Percentiles rank a stretch among this genome's conserved stretches.
Conservation (phyloP, 805 yeast species). For the Metschnikowia matae region DNA sequence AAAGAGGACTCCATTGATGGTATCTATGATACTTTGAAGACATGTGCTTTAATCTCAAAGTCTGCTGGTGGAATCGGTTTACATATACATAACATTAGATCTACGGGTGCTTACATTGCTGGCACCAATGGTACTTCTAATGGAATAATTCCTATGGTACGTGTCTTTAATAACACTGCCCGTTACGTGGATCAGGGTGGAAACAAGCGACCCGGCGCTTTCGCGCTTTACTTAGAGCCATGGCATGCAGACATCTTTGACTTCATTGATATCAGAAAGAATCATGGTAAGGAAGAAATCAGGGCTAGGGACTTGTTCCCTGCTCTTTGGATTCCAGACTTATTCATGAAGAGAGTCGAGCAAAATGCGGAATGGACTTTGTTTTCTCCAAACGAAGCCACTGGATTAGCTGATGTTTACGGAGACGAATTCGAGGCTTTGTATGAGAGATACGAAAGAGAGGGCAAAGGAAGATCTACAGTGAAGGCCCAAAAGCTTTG, state of each 20-base stretch:
- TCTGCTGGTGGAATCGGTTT: conserved; percentile 63
- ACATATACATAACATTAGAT: conserved; percentile 56
- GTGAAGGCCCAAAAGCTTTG: conserved; percentile 59
- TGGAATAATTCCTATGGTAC: conserved; percentile 59
- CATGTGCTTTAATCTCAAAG: conserved; percentile 59
- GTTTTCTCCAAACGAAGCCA: conserved; percentile 57
- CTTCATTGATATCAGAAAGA: conserved; percentile 55
- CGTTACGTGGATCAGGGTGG: conserved; percentile 66
- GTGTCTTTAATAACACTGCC: conserved; percentile 61
- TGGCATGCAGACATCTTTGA: conserved; percentile 62
- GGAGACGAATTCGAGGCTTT: conserved; percentile 54
- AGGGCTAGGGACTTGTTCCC: conserved; percentile 62
- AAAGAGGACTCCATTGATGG: conserved; percentile 62
- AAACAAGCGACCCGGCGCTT: conserved; percentile 62
- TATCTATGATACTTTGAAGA: conserved; percentile 56
- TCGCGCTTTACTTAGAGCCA: conserved; percentile 58
- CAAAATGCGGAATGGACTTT: conserved; percentile 53
- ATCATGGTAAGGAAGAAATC: conserved; percentile 61
- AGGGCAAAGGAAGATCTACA: conserved; percentile 46
- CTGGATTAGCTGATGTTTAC: conserved; percentile 51
- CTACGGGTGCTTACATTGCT: conserved; percentile 58
- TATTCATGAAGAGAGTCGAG: conserved; percentile 60
- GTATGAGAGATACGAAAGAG: conserved; percentile 49
- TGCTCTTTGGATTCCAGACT: conserved; percentile 60
- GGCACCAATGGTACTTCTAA: conserved; percentile 62